A percentile compares a stretch with the other conserved stretches of the same genome.
Conservation (phyloP, 306 rosid species). For the Carpinus fangiana region DNA sequence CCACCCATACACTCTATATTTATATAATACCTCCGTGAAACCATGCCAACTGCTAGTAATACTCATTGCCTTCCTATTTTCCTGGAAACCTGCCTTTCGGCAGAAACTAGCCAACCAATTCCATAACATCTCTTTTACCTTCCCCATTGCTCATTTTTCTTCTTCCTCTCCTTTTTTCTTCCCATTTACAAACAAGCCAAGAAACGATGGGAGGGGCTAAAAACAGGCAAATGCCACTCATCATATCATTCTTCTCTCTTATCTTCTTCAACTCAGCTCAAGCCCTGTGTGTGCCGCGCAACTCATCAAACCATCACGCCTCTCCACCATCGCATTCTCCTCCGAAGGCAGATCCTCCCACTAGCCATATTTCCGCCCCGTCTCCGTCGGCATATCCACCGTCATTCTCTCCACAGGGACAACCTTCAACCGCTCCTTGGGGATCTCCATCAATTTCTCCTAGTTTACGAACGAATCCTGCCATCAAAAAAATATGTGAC, state of each 20-base stretch:
- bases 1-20: too few species aligned
- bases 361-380: neutral
- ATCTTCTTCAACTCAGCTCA: conserved; percentile 6
- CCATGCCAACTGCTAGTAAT: neutral
- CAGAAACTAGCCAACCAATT: neutral
- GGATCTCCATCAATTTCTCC: neutral
- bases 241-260: conserved; percentile 8
- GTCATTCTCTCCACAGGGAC: neutral
- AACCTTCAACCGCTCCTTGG: neutral
- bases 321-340: neutral
- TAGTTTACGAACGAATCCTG: neutral
- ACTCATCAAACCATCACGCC: neutral
- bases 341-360: neutral
- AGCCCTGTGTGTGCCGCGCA: conserved; percentile 7
- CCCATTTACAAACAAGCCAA: neutral
- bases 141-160: neutral
- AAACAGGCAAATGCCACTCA: neutral
- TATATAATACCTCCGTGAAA: neutral
- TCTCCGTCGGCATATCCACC: neutral
- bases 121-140: neutral
- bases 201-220: conserved; percentile 7
- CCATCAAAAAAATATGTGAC: conserved; percentile 22
- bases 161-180: neutral
- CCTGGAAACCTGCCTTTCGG: neutral
- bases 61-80: neutral